Conservation (phyloP, 2,329 filamentous ascomycete species). For the Arthroderma uncinatum region DNA sequence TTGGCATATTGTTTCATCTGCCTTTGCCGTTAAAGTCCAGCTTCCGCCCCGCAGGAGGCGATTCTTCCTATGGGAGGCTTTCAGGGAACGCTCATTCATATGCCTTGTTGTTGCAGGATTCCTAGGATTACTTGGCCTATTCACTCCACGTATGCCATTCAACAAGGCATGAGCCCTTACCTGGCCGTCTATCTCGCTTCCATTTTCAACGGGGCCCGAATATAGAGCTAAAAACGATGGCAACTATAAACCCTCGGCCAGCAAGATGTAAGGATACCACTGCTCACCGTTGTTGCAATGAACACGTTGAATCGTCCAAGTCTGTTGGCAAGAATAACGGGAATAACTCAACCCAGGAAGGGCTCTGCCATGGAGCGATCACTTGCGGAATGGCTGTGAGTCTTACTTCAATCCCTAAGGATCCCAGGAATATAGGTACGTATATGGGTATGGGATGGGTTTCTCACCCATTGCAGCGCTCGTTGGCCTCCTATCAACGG, state of each 20-base stretch:
- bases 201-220: slow-evolving; percentile 55
- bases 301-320: slow-evolving; percentile 41
- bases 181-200: slow-evolving; percentile 57
- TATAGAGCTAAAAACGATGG: slow-evolving; percentile 28
- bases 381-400: slow-evolving; percentile 30
- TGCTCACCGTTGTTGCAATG: slow-evolving; percentile 32
- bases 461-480: too few species aligned
- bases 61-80: slow-evolving; percentile 5
- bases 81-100: slow-evolving; percentile 3
- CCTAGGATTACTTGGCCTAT: slow-evolving; percentile 36
- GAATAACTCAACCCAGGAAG: slow-evolving; percentile 40
- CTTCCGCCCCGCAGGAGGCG: not conserved
- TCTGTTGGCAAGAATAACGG: slow-evolving; percentile 45
- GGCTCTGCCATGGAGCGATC: slow-evolving; percentile 25
- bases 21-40: too few species aligned
- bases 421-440: slow-evolving; percentile 45
- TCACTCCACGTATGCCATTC: slow-evolving; percentile 48
- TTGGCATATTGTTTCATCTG: too few species aligned
- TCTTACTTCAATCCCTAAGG: slow-evolving; percentile 21
- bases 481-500: too few species aligned
- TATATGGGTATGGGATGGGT: slow-evolving; percentile 42
- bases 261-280: slow-evolving; percentile 34
- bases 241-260: slow-evolving; percentile 31
- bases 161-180: slow-evolving; percentile 45
- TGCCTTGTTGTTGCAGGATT: slow-evolving; percentile 17